Percentiles rank a stretch among this genome's conserved stretches.
Evolutionary conservation across 2,329 filamentous ascomycete species (phyloP).

Genomic region (Camillea tinctor): DNA sequence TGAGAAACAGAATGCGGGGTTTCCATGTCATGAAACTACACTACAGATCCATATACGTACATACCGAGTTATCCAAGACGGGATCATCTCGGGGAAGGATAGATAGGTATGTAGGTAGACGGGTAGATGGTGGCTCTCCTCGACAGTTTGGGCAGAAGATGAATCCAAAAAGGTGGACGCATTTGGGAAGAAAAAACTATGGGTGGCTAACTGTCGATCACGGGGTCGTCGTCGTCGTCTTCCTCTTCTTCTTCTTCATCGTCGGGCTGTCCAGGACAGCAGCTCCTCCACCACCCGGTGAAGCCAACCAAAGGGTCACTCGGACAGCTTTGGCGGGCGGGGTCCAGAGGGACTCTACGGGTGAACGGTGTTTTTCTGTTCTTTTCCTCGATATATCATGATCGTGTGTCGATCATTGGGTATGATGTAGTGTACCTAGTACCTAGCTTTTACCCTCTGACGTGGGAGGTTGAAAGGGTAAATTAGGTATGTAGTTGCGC

Average conservation of each 20-base stretch:
- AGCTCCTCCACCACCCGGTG: not conserved
- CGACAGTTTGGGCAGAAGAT: not conserved
- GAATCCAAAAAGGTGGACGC: not conserved
- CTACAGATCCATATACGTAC: no score
- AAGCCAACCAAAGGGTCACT: not conserved
- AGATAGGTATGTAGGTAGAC: no score
- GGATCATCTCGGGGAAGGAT: not conserved
- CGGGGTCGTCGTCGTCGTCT: no score
- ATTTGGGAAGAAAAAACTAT: not conserved
- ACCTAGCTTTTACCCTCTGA: not conserved
- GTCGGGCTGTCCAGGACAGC: not conserved
- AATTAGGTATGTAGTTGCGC: not conserved
- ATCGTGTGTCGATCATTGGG: not conserved
- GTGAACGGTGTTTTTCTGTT: not conserved
- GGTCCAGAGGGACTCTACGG: not conserved
- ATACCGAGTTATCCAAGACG: not conserved
- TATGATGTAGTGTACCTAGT: not conserved
- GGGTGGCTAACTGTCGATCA: not conserved
- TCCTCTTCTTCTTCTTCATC: no score
- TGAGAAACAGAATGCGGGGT: not conserved
- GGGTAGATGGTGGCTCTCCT: not conserved
- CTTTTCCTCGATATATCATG: not conserved
- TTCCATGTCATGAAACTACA: not conserved
- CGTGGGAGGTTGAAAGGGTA: not conserved
- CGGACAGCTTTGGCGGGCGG: not conserved